phyloP scores from a whole-genome alignment of 305 asterid genomes.

The Lippia alba region DNA sequence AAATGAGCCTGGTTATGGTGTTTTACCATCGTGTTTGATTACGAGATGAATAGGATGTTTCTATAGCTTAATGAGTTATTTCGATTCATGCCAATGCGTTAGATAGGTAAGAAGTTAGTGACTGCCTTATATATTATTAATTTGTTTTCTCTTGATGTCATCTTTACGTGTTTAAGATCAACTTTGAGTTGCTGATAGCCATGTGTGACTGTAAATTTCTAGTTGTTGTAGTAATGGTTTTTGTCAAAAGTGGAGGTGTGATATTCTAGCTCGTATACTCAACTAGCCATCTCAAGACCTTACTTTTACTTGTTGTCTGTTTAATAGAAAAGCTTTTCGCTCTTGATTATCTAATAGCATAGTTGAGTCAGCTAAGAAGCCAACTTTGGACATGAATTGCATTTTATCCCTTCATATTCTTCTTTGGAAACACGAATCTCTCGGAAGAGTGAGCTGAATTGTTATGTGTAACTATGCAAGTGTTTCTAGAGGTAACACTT shows the following conservation, averaged over 20 bases:
- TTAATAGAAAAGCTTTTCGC: background rate
- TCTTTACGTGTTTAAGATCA: background rate
- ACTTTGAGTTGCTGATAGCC: background rate
- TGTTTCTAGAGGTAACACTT: background rate
- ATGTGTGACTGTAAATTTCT: background rate
- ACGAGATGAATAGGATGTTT: conserved; percentile 3
- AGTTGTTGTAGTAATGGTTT: background rate
- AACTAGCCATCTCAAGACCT: background rate
- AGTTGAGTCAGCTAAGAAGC: background rate
- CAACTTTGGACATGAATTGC: background rate
- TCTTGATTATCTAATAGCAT: background rate
- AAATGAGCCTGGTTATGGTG: background rate
- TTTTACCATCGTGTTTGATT: background rate
- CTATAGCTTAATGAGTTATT: background rate
- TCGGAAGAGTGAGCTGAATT: too few relatives aligned
- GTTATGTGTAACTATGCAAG: background rate
- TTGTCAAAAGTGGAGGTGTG: conserved; percentile 5
- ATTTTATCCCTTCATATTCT: conserved; percentile 1
- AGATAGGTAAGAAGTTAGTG: background rate
- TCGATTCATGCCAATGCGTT: background rate
- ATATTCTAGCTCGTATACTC: conserved; percentile 1
- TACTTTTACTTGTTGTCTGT: background rate
- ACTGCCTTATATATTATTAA: background rate
- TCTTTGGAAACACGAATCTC: background rate
- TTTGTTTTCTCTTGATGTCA: background rate